Evolutionary conservation across 2,329 filamentous ascomycete species (phyloP).

Genomic region (Xylariaceae sp.): DNA sequence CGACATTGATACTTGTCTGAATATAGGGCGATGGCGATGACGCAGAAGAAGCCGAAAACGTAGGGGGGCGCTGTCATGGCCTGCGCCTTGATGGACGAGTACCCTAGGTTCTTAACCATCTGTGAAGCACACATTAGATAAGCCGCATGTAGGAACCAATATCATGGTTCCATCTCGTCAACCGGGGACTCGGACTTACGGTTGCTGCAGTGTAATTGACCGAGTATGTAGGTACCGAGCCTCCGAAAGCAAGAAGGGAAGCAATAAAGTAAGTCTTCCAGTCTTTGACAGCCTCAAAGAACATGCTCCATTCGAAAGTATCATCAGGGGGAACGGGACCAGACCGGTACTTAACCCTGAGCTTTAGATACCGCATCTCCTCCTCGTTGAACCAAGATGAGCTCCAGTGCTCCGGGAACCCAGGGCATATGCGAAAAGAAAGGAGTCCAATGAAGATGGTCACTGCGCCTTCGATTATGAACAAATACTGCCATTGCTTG

Average conservation of each 20-base stretch:
- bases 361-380: slow-evolving; percentile 7
- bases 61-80: slow-evolving; percentile 30
- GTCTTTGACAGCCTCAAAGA: slow-evolving; percentile 4
- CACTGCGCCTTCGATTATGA: slow-evolving; percentile 15
- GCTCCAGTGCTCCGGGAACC: slow-evolving; percentile 9
- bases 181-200: not conserved
- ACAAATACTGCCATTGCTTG: slow-evolving; percentile 32
- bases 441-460: slow-evolving; percentile 13
- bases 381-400: slow-evolving; percentile 10
- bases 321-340: slow-evolving; percentile 11
- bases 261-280: not conserved
- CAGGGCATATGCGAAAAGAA: slow-evolving; percentile 2
- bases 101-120: slow-evolving; percentile 25
- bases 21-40: slow-evolving; percentile 30
- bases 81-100: slow-evolving; percentile 22
- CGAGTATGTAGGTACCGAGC: slow-evolving; percentile 20
- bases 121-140: not conserved
- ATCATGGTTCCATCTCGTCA: too few species aligned
- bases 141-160: too few species aligned
- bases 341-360: slow-evolving; percentile 8
- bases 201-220: slow-evolving; percentile 24
- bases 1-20: slow-evolving; percentile 31
- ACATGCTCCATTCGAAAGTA: slow-evolving; percentile 15
- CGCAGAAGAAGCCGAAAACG: slow-evolving; percentile 34
- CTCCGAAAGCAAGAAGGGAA: slow-evolving; percentile 18